Conservation (phyloP, 495 filamentous ascomycete species). For the Penicillium taxi region DNA sequence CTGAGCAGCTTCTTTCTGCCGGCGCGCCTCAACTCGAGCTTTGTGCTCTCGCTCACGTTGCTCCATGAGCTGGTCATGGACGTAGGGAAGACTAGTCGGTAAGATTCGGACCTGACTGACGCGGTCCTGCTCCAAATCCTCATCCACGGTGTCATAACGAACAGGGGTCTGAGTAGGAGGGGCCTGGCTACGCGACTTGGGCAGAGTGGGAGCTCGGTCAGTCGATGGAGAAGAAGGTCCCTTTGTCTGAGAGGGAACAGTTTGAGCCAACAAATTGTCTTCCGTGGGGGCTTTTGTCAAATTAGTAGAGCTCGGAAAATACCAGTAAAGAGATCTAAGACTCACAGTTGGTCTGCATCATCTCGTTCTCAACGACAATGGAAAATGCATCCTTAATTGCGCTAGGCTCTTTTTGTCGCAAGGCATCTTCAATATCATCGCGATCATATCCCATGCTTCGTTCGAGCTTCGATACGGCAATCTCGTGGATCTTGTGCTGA, state of each 20-base stretch:
- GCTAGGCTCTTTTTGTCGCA: slow-evolving; percentile 84
- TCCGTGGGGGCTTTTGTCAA: slow-evolving; percentile 31
- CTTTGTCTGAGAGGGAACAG: slow-evolving; percentile 18
- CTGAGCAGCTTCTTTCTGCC: slow-evolving; percentile 20
- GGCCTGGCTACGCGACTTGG: slow-evolving; percentile 17
- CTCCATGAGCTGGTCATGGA: slow-evolving; percentile 85
- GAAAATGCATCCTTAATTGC: slow-evolving; percentile 98
- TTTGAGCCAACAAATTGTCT: slow-evolving; percentile 29
- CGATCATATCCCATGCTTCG: slow-evolving; percentile 96
- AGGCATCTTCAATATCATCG: slow-evolving; percentile 88
- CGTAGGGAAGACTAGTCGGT: slow-evolving; percentile 80
- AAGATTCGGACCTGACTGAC: slow-evolving; percentile 82
- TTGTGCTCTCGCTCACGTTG: slow-evolving; percentile 43
- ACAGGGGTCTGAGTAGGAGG: slow-evolving; percentile 10
- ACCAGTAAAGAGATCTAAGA: slow-evolving; percentile 1
- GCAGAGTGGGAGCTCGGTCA: slow-evolving; percentile 16
- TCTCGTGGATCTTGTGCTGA: slow-evolving; percentile 81
- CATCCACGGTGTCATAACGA: slow-evolving; percentile 25
- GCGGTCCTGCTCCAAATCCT: slow-evolving; percentile 25
- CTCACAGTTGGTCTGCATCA: slow-evolving; percentile 90
- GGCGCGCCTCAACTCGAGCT: slow-evolving; percentile 24
- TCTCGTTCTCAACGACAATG: slow-evolving; percentile 93
- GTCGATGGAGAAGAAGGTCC: slow-evolving; percentile 12
- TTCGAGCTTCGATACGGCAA: slow-evolving; percentile 88
- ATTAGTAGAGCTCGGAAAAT: slow-evolving; percentile 9